Evolutionary conservation across 352 stramenopile species (phyloP).

Genomic region (Phytophthora pinifolia): DNA sequence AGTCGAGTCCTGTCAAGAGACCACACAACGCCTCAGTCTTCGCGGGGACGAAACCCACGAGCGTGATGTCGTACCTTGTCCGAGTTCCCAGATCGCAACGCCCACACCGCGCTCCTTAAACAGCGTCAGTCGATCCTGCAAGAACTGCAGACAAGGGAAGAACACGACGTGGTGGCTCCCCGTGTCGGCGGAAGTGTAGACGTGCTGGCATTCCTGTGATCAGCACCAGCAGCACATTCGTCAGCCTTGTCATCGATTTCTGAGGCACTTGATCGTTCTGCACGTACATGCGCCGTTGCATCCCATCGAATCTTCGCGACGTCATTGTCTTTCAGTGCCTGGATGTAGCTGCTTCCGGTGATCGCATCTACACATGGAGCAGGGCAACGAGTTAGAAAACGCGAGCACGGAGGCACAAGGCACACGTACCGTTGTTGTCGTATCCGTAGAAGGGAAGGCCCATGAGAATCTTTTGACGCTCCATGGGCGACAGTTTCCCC

Average conservation of each 20-base stretch:
- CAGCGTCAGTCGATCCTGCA: conserved; percentile 64
- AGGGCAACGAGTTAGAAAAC: too few species aligned
- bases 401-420: too few species aligned
- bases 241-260: background rate
- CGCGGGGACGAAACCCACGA: background rate
- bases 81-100: conserved; percentile 76
- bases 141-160: conserved; percentile 83
- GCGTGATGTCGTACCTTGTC: conserved; percentile 52
- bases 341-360: conserved; percentile 42
- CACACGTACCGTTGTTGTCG: conserved; percentile 53
- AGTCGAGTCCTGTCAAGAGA: conserved; percentile 57
- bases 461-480: conserved; percentile 65
- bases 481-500: conserved; percentile 39
- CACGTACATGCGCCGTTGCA: conserved; percentile 40
- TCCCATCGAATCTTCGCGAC: conserved; percentile 57
- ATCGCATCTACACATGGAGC: too few species aligned
- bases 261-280: background rate
- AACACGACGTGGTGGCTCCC: conserved; percentile 52
- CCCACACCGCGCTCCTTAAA: conserved; percentile 53
- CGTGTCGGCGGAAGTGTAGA: conserved; percentile 37
- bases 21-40: conserved; percentile 1
- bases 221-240: background rate
- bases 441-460: conserved; percentile 83
- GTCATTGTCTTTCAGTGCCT: conserved; percentile 37
- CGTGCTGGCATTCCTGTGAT: conserved; percentile 63